Evolutionary conservation across 306 rosid species (phyloP).

Genomic region (Begonia masoniana): DNA sequence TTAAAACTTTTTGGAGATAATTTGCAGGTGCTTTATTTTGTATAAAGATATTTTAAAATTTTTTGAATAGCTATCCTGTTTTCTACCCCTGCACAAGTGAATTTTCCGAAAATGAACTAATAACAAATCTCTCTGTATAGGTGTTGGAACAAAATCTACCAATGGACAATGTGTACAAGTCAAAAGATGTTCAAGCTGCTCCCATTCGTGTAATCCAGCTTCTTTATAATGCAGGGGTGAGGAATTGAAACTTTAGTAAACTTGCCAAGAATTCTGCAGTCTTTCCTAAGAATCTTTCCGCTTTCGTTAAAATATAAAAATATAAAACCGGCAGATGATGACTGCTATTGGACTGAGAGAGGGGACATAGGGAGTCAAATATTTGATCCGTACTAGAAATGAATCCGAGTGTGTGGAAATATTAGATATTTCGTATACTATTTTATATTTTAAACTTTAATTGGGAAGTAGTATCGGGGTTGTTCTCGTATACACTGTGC

Average conservation of each 20-base stretch:
- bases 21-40: slow-evolving; percentile 49
- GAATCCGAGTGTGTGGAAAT: no score
- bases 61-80: not conserved
- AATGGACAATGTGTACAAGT: slow-evolving; percentile 68
- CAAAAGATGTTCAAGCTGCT: slow-evolving; percentile 68
- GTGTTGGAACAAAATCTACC: slow-evolving; percentile 93
- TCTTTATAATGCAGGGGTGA: slow-evolving; percentile 87
- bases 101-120: slow-evolving; percentile 4
- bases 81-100: not conserved
- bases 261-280: no score
- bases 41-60: not conserved
- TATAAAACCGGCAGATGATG: no score
- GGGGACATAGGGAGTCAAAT: no score
- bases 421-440: no score
- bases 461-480: no score
- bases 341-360: no score
- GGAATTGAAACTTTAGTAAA: slow-evolving; percentile 1
- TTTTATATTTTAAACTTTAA: no score
- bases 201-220: slow-evolving; percentile 91
- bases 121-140: slow-evolving; percentile 25
- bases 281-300: no score
- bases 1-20: slow-evolving; percentile 84
- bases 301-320: no score
- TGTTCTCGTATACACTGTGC: no score
- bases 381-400: no score